Conservation (phyloP, 306 rosid species). For the Cicer chorassanicum region DNA sequence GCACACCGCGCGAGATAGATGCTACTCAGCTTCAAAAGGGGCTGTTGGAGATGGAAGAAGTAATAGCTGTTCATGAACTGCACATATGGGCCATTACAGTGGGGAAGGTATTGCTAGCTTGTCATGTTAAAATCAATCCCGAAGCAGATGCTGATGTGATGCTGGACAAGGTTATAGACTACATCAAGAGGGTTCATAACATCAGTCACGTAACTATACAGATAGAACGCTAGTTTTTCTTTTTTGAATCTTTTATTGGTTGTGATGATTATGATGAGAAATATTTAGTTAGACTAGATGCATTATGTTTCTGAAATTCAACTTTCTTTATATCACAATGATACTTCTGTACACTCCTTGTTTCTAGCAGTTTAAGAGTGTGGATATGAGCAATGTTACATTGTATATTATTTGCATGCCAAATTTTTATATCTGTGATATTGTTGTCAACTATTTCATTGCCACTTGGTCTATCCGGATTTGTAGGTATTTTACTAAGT, state of each 20-base stretch:
- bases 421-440: conserved; percentile 19
- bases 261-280: conserved; percentile 35
- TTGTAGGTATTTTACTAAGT: background rate
- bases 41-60: conserved; percentile 72
- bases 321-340: background rate
- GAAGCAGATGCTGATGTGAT: conserved; percentile 73
- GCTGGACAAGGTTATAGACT: conserved; percentile 65
- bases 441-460: conserved; percentile 3
- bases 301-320: background rate
- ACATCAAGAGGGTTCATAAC: conserved; percentile 73
- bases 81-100: conserved; percentile 88
- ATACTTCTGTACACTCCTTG: background rate
- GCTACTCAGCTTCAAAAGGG: conserved; percentile 67
- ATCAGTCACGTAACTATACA: conserved; percentile 80
- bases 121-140: conserved; percentile 74
- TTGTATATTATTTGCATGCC: background rate
- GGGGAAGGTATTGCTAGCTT: conserved; percentile 73
- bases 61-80: conserved; percentile 77
- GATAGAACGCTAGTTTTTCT: conserved; percentile 61
- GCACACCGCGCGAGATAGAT: conserved; percentile 79
- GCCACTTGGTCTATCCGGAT: background rate
- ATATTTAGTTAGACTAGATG: conserved; percentile 34
- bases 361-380: conserved; percentile 1
- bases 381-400: conserved; percentile 7
- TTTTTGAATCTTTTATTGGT: background rate